Base-by-base conservation (phyloP, 129 eudicot species). In the Tagetes patula region DNA sequence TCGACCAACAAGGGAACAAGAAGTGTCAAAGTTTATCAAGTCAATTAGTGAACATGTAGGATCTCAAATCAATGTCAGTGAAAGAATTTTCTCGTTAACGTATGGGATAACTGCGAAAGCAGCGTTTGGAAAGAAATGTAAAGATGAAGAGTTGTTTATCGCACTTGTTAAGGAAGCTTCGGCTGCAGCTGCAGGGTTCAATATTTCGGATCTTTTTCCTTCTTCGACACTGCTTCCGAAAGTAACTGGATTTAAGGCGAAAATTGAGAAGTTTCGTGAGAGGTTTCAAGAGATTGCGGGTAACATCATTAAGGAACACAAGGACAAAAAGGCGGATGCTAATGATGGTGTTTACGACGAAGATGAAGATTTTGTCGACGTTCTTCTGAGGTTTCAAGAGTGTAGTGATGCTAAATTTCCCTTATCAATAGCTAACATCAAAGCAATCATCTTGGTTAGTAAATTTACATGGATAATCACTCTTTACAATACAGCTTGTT, bases 81-180 rank as follows among this genome's bases (percentile, higher is more conserved):
- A 76, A 71, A 73, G 77, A 63, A 61, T 83, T 12, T 71, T 75
- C 75, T 75, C 84, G 8, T 71, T 79, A 74, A 77, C 81, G 0
- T 77, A 77, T 61, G 81, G 81, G 38, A 64, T 77, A 12, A 77
- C 76, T 7, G 81, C 71, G 11, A 77, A 58, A 36, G 70, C 65
- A 11, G 81, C 76, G 13, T 75, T 75, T 31, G 80, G 80, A 41
- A 54, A 73, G 75, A 79, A 79, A 54, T 66, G 83, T 41, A 73
- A 60, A 54, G 80, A 80, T 43, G 76, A 80, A 80, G 84, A 68
- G 20, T 38, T 52, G 0, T 74, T 67, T 50, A 68, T 80, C 30
- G 65, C 6, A 11, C 84, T 80, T 31, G 84, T 80, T 6, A 75
- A 80, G 61, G 84, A 80, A 63, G 81, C 76, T 60, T 59, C 80